Base-by-base conservation (phyloP, 1,284 basidiomycete genomes). In the Irpex sp. region DNA sequence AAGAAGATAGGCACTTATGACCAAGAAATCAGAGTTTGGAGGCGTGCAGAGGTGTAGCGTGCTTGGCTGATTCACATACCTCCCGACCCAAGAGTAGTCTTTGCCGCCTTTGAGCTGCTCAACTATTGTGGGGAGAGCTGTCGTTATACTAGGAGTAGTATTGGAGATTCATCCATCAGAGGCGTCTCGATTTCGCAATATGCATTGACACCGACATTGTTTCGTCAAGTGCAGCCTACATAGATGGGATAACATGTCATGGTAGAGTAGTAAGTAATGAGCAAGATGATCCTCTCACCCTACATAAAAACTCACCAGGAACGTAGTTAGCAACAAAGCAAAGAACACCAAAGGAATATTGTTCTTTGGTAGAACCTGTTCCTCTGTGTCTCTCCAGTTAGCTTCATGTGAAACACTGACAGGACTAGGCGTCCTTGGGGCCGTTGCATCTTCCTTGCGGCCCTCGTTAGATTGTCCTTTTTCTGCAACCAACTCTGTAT, bases 1-100 rank as follows among this genome's bases (percentile, higher is more conserved):
- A 3, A 79, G 69, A 53, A 80, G 71, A 58, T 79, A 81, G 8
- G 77, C 70, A 36, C 73, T 75, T 33, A 33, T 7, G 28, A 2
- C 0, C 28, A 33, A 33, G 53, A 21, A 28, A 36, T 45, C 39
- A 45, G 39, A 45, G 1, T 16, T 45, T 5, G 1, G 5, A 12
- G 10, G 8, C 14, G 2, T 45, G 39, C 3, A 16, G 39, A 14
- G 56, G 18, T 56, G 4, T 51, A n/a, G 21, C 58, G 5, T n/a
- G 14, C 2, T n/a, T 9, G 14, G 21, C n/a, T 21, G 47, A 42
- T 28, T 19, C 16, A 9, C 42, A 19, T 39, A 63, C 61, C 58
- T 66, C 18, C 66, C 66, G 16, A 67, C 65, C 66, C 66, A 67
- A 19, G 64, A 65, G 48, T 67, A 67, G 37, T 67, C 48, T 8